Percentiles rank a stretch among this genome's conserved stretches.
phyloP scores from a whole-genome alignment of 345 rosid genomes.

The Eucalyptus camaldulensis region DNA sequence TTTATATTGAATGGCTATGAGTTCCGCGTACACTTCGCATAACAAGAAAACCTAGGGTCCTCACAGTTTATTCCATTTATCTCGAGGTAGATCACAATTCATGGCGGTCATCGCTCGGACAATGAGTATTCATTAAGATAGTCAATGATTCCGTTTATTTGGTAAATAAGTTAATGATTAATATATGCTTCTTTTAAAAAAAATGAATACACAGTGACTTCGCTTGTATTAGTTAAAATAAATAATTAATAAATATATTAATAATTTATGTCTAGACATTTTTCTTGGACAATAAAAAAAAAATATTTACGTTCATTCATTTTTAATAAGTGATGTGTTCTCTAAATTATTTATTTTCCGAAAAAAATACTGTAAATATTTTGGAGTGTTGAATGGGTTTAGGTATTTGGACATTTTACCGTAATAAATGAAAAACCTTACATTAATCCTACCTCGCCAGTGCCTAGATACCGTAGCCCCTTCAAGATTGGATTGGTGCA shows the following conservation, averaged over 20 bases:
- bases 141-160: not conserved
- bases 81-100: not conserved
- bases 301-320: too few relatives aligned
- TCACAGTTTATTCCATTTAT: not conserved
- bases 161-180: not conserved
- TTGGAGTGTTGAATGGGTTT: not conserved
- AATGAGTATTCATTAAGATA: not conserved
- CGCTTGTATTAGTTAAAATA: too few relatives aligned
- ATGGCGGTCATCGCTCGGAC: not conserved
- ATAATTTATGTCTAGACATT: too few relatives aligned
- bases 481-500: not conserved
- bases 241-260: too few relatives aligned
- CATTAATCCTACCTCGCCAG: not conserved
- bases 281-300: too few relatives aligned
- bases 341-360: too few relatives aligned
- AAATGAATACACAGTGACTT: accelerated
- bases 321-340: too few relatives aligned
- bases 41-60: not conserved
- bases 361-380: too few relatives aligned
- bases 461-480: not conserved
- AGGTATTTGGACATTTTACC: not conserved
- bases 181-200: too few relatives aligned
- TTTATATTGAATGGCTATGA: not conserved
- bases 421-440: not conserved
- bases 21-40: not conserved